Evolutionary conservation across 2,329 filamentous ascomycete genomes (phyloP).

Genomic region (Pseudovirgaria hyperparasitica): DNA sequence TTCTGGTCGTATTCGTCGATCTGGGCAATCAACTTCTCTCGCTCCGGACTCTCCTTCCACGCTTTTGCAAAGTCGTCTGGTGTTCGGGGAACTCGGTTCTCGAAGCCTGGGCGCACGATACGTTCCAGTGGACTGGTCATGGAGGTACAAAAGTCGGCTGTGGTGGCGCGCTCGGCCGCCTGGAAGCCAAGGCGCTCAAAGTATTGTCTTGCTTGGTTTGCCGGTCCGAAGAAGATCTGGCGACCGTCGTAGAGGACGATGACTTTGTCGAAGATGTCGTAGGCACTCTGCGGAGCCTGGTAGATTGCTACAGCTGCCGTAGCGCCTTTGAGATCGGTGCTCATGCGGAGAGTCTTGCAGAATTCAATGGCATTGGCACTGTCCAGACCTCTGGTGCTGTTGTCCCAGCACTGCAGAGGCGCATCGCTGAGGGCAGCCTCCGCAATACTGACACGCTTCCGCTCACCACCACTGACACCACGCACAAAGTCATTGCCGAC

Average conservation of each 20-base stretch:
- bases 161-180: constrained; percentile 59
- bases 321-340: constrained; percentile 53
- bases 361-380: constrained; percentile 67
- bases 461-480: constrained; percentile 62
- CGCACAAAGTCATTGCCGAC: constrained; percentile 66
- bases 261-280: constrained; percentile 59
- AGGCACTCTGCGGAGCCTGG: constrained; percentile 56
- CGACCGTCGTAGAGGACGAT: constrained; percentile 54
- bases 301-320: constrained; percentile 63
- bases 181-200: constrained; percentile 61
- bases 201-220: constrained; percentile 51
- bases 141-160: constrained; percentile 65
- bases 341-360: constrained; percentile 54
- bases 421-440: constrained; percentile 59
- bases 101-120: constrained; percentile 30
- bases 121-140: constrained; percentile 45
- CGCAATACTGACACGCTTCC: constrained; percentile 71
- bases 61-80: constrained; percentile 36
- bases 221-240: constrained; percentile 58
- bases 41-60: constrained; percentile 43
- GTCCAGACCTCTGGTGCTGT: constrained; percentile 62
- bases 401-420: constrained; percentile 63
- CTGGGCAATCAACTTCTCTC: constrained; percentile 28
- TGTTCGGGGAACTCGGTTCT: constrained; percentile 33
- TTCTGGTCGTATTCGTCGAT: constrained; percentile 34